Base-by-base conservation (phyloP, 164 flowering plant species). In the Brasenia schreberi region DNA sequence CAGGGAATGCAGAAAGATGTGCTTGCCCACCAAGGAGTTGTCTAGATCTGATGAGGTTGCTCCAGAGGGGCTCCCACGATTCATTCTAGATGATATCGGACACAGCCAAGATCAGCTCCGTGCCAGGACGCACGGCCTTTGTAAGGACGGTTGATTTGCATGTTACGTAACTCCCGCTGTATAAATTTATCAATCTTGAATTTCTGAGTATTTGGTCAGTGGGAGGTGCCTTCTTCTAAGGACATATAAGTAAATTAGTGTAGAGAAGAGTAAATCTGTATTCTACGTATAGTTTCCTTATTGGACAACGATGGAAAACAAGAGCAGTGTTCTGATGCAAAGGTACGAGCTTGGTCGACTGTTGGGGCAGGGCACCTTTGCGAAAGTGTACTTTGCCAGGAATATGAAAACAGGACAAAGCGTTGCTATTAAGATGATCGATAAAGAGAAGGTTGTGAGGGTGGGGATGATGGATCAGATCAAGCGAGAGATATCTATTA, bases 361-460 rank as follows among this genome's bases (percentile, higher is more conserved):
- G 64, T 75, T 91, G 3, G 95, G 97, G 58, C 90, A 92, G 75
- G 98, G 95, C 5, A 86, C 91, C 61, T 92, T 89, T 66, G 98
- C 92, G 0, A 92, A 87, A 80, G 98, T 92, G 33, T 86, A 89
- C 72, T 77, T 76, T 79, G 98, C 84, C 1, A 83, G 92, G 75
- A 81, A 78, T 68, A 65, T 84, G 14, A 60, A 71, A 68, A 79
- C 84, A 7, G 79, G 82, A 60, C 79, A 73, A 67, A 81, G 86
- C 65, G 96, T 89, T 61, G 96, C 97, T 43, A 78, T 91, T 63
- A 87, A 89, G 72, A 70, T 83, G 4, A 83, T 89, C 5, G 90
- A 87, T 75, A 92, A 89, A 63, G 96, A 91, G 43, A 87, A 83
- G 79, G 77, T 89, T 16, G 18, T 81, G 73, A 87, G 78, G 68